A percentile compares a stretch with the other conserved stretches of the same genome.
phyloP scores from a whole-genome alignment of 2,329 filamentous ascomycete genomes.

The Trichophaea hybrida region DNA sequence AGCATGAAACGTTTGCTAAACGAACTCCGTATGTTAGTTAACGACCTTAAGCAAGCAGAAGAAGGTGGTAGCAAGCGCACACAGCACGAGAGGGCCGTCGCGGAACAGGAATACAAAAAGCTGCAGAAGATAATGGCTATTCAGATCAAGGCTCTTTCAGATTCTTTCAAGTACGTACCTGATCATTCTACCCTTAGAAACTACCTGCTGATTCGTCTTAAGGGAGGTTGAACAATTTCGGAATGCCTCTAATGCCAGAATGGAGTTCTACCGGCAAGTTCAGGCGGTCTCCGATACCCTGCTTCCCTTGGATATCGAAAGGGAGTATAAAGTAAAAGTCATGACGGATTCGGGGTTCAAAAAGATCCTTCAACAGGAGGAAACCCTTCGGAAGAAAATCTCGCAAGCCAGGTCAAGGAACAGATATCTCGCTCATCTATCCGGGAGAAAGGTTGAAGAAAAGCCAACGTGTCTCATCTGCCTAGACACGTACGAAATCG shows the following conservation, averaged over 20 bases:
- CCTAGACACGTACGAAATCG: conserved; percentile 52
- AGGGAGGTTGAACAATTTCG: conserved; percentile 57
- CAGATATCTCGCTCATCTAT: conserved; percentile 50
- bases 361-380: conserved; percentile 36
- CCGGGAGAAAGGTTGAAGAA: conserved; percentile 49
- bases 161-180: conserved; percentile 36
- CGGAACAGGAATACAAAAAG: conserved; percentile 46
- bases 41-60: conserved; percentile 45
- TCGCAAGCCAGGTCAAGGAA: conserved; percentile 54
- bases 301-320: conserved; percentile 47
- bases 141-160: conserved; percentile 39
- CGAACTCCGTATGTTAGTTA: conserved; percentile 51
- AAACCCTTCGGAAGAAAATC: conserved; percentile 43
- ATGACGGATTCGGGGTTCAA: conserved; percentile 37
- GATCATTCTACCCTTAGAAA: conserved; percentile 27
- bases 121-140: conserved; percentile 41
- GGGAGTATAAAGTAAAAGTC: conserved; percentile 29
- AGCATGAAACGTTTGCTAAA: conserved; percentile 38
- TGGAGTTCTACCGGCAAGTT: conserved; percentile 82
- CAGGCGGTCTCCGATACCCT: conserved; percentile 86
- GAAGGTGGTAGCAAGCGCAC: conserved; percentile 10
- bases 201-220: background rate
- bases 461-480: conserved; percentile 75
- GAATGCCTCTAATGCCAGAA: conserved; percentile 63
- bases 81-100: conserved; percentile 34